Percentiles rank a stretch among this genome's conserved stretches.
phyloP scores from a whole-genome alignment of 2,329 filamentous ascomycete genomes.

The Dothidotthia symphoricarpi region DNA sequence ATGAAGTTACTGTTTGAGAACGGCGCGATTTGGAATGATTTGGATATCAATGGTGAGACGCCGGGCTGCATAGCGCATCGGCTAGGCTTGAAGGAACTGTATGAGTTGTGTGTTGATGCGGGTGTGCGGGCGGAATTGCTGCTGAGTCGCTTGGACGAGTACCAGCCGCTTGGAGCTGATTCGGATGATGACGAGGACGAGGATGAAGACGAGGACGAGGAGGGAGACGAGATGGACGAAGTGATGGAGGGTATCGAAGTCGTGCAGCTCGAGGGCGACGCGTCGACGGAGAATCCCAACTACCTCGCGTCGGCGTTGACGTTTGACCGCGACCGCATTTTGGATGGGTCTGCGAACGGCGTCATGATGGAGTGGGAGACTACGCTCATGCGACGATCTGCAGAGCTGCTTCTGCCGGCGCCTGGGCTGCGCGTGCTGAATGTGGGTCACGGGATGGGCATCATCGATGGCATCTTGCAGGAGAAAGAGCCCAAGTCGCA shows the following conservation, averaged over 20 bases:
- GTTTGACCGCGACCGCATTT: slow-evolving; percentile 48
- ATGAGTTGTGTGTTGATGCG: slow-evolving; percentile 81
- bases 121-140: slow-evolving; percentile 88
- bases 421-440: slow-evolving; percentile 49
- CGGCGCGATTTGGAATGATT: slow-evolving; percentile 96
- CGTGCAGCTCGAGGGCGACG: slow-evolving; percentile 31
- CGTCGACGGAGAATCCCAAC: slow-evolving; percentile 46
- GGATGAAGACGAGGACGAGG: slow-evolving; percentile 42
- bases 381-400: slow-evolving; percentile 49
- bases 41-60: slow-evolving; percentile 83
- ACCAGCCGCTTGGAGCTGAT: slow-evolving; percentile 67
- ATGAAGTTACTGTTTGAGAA: slow-evolving; percentile 76
- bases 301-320: slow-evolving; percentile 51
- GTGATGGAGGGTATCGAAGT: slow-evolving; percentile 25
- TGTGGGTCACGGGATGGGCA: slow-evolving; percentile 53
- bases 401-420: slow-evolving; percentile 43
- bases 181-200: slow-evolving; percentile 52
- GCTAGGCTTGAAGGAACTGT: slow-evolving; percentile 68
- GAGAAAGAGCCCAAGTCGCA: slow-evolving; percentile 46
- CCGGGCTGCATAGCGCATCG: slow-evolving; percentile 79
- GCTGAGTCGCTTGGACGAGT: slow-evolving; percentile 77
- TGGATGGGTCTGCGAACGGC: slow-evolving; percentile 51
- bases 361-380: slow-evolving; percentile 57
- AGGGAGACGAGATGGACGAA: slow-evolving; percentile 14
- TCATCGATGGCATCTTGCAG: slow-evolving; percentile 51